Conservation (phyloP, 805 yeast genomes). For the Limtongozyma cylindracea region DNA sequence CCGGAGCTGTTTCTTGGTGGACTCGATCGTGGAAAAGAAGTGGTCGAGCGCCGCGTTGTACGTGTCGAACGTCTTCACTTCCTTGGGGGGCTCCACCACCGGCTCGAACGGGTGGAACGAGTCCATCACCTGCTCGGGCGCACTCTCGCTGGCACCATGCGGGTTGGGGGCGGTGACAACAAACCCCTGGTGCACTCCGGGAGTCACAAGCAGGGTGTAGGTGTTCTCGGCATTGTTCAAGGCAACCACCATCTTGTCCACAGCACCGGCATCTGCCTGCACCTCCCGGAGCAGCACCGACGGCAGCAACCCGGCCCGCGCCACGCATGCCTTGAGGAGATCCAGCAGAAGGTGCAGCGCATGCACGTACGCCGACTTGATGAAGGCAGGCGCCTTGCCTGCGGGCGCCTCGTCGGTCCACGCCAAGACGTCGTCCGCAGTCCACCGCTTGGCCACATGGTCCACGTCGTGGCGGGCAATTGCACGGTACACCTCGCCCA, state of each 20-base stretch:
- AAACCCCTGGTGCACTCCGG: no score
- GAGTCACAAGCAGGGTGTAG: constrained; percentile 13
- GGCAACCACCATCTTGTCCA: constrained; percentile 11
- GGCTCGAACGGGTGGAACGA: constrained; percentile 46
- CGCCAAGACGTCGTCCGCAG: constrained; percentile 6
- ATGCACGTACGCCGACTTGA: constrained; percentile 40
- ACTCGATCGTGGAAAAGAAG: constrained; percentile 68
- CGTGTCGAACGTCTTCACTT: constrained; percentile 12
- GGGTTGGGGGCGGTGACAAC: no score
- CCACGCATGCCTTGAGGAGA: constrained; percentile 28
- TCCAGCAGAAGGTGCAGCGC: constrained; percentile 62
- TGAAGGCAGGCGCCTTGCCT: constrained; percentile 20
- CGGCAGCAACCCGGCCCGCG: constrained; percentile 20
- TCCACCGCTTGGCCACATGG: constrained; percentile 6
- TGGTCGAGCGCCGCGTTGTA: constrained; percentile 66
- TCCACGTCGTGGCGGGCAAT: no score
- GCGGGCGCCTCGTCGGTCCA: constrained; percentile 16
- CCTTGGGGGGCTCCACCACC: constrained; percentile 26
- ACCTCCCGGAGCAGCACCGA: constrained; percentile 10
- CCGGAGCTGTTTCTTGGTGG: constrained; percentile 49
- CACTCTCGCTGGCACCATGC: constrained; percentile 10
- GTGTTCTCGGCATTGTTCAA: constrained; percentile 20
- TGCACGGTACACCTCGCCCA: constrained; percentile 52
- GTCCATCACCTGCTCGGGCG: constrained; percentile 25
- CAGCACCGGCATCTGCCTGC: constrained; percentile 6